A percentile compares a stretch with the other conserved stretches of the same genome.
These are phyloP conservation scores for Ceratocystis cubensis DNA, from an alignment of 2,329 filamentous ascomycete genomes.

Conservation along the genomic window DNA sequence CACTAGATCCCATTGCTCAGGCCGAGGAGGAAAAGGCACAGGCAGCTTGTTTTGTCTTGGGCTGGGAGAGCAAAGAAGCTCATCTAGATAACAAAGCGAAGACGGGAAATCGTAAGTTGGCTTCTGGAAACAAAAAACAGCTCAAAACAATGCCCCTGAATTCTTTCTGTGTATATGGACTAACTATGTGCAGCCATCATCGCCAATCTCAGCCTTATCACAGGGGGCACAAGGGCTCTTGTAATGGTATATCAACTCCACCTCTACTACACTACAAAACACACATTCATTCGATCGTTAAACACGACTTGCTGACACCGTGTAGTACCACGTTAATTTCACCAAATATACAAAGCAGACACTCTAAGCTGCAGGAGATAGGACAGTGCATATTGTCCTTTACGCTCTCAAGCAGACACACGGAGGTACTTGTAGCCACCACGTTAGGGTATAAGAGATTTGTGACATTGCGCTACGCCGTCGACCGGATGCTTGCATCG, in stretches of 20 bases:
- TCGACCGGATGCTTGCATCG: neutral
- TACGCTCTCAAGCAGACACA: neutral
- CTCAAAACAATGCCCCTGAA: neutral
- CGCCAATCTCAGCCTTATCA: constrained; percentile 28
- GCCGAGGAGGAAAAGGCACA: constrained; percentile 25
- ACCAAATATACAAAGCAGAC: constrained; percentile 16
- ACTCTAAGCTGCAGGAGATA: neutral
- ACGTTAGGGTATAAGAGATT: no score
- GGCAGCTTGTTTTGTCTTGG: constrained; percentile 29
- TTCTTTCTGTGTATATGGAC: neutral
- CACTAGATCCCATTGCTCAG: constrained; percentile 26
- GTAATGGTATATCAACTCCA: constrained; percentile 26
- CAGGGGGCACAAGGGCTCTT: constrained; percentile 26
- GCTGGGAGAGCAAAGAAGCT: constrained; percentile 32
- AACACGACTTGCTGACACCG: neutral
- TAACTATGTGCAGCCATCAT: constrained; percentile 27
- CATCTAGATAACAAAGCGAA: constrained; percentile 27
- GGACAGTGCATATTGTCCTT: neutral
- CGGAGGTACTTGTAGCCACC: neutral
- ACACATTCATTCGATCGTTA: neutral
- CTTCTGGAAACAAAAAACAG: neutral
- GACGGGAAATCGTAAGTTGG: constrained; percentile 23
- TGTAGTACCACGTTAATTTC: constrained; percentile 26
- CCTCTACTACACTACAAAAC: neutral
- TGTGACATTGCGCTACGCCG: neutral